Conservation (phyloP, 2,329 filamentous ascomycete species). For the Cercospora sojina region DNA sequence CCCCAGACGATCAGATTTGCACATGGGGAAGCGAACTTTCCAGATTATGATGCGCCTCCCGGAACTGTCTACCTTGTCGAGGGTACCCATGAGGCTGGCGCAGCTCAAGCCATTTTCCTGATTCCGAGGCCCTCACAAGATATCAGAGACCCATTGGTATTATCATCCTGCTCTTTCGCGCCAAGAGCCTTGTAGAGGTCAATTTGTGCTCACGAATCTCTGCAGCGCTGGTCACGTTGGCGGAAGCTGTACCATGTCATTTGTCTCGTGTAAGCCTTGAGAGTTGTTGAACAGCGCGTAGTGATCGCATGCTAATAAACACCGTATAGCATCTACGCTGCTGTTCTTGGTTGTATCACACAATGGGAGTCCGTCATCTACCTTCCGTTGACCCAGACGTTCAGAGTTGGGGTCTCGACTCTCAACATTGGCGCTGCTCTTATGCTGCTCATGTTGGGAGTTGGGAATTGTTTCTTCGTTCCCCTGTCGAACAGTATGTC, state of each 20-base stretch:
- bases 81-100: not conserved
- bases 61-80: not conserved
- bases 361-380: not conserved
- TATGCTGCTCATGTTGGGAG: not conserved
- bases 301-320: not conserved
- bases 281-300: not conserved
- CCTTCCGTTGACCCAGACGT: not conserved
- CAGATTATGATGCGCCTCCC: not conserved
- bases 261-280: not conserved
- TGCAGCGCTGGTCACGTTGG: not conserved
- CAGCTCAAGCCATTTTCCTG: not conserved
- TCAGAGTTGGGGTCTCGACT: not conserved
- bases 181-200: not conserved
- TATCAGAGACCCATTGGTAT: not conserved
- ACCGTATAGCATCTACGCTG: not conserved
- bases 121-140: not conserved
- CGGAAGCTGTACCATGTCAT: not conserved
- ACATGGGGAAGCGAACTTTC: not conserved
- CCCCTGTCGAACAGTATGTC: conserved; percentile 1
- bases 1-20: not conserved
- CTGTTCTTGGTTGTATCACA: not conserved
- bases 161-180: not conserved
- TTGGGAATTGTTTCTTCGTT: not conserved
- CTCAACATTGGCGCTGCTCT: not conserved
- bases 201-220: not conserved